Conservation (phyloP, 257 asterid species). For the Solanum chiquidenum region DNA sequence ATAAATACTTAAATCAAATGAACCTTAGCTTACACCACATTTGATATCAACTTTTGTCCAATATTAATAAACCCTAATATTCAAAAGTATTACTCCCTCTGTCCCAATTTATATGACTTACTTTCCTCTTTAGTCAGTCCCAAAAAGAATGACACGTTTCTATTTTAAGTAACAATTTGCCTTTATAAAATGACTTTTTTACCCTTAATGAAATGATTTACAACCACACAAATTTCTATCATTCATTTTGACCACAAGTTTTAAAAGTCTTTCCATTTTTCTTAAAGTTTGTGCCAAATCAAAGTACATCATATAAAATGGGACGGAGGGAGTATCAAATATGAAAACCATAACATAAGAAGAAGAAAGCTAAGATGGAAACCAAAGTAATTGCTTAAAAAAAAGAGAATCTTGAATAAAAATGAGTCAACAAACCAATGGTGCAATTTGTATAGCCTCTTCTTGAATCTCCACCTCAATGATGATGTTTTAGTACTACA, state of each 20-base stretch:
- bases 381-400: constrained; percentile 55
- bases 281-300: too few relatives aligned
- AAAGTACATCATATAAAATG: too few relatives aligned
- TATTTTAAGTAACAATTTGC: too few relatives aligned
- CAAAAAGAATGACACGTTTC: too few relatives aligned
- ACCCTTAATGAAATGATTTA: too few relatives aligned
- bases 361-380: constrained; percentile 54
- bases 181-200: too few relatives aligned
- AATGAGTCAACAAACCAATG: constrained; percentile 50
- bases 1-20: not conserved
- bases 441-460: constrained; percentile 26
- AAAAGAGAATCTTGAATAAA: constrained; percentile 47
- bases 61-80: not conserved
- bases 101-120: too few relatives aligned
- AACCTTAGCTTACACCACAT: not conserved
- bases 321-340: too few relatives aligned
- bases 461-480: constrained; percentile 35
- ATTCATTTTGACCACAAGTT: too few relatives aligned
- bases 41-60: not conserved
- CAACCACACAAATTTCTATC: too few relatives aligned
- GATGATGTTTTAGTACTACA: not conserved
- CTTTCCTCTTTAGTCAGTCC: too few relatives aligned
- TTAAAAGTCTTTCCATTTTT: too few relatives aligned
- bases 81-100: not conserved
- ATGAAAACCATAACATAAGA: constrained; percentile 70